A percentile compares a stretch with the other conserved stretches of the same genome.
These are phyloP conservation scores for Rutidosis leptorrhynchoides DNA, from an alignment of 129 eudicot genomes.

Conservation along the genomic window DNA sequence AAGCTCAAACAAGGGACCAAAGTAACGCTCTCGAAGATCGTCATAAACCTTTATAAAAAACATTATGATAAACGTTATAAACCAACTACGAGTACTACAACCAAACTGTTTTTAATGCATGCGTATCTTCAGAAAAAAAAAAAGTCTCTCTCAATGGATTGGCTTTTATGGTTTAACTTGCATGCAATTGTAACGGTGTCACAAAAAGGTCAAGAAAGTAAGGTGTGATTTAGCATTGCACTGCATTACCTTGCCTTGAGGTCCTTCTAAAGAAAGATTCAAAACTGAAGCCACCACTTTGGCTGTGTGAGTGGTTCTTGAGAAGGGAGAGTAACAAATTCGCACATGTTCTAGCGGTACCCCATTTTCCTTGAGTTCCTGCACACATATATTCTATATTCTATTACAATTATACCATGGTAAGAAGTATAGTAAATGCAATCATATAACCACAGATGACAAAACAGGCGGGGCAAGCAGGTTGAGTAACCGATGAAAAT, in stretches of 20 bases:
- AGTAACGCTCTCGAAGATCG: slow-evolving; percentile 83
- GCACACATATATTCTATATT: slow-evolving; percentile 36
- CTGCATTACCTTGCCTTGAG: slow-evolving; percentile 68
- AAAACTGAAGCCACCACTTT: slow-evolving; percentile 82
- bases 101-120: background rate
- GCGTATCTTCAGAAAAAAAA: background rate
- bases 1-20: slow-evolving; percentile 86
- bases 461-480: background rate
- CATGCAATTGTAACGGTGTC: background rate
- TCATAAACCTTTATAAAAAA: slow-evolving; percentile 40
- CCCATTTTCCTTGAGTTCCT: slow-evolving; percentile 64
- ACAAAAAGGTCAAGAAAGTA: background rate
- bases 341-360: slow-evolving; percentile 60
- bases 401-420: background rate
- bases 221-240: background rate
- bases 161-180: background rate
- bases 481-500: background rate
- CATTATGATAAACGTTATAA: background rate
- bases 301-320: slow-evolving; percentile 94
- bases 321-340: slow-evolving; percentile 92
- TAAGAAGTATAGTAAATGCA: background rate
- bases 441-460: background rate
- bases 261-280: slow-evolving; percentile 62
- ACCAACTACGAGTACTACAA: background rate
- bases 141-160: background rate